Conservation (phyloP, 176 grass and related monocot species). For the Phoenix roebelenii region DNA sequence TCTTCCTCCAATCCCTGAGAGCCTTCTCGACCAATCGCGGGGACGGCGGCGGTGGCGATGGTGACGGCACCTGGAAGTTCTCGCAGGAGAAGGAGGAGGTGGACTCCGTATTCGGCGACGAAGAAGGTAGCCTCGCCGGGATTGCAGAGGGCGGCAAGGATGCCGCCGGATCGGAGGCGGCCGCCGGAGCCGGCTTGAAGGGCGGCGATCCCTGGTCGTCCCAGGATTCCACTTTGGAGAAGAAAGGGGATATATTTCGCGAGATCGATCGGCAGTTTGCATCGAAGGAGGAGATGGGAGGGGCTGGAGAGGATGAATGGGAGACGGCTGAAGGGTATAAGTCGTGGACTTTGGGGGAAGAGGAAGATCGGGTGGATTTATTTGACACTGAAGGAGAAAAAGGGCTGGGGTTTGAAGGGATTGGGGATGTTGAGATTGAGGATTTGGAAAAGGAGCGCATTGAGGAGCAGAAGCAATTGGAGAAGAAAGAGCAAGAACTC, state of each 20-base stretch:
- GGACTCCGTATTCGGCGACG: constrained; percentile 13
- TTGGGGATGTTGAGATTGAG: neutral
- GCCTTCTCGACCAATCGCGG: constrained; percentile 5
- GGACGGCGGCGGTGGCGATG: neutral
- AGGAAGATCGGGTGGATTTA: neutral
- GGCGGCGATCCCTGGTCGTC: neutral
- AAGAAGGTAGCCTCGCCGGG: neutral
- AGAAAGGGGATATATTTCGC: constrained; percentile 10
- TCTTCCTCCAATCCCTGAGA: neutral
- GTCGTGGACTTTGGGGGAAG: constrained; percentile 15
- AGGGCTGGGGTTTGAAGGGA: neutral
- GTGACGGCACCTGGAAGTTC: constrained; percentile 12
- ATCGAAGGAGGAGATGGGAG: neutral
- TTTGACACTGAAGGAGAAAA: neutral
- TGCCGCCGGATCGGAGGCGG: neutral
- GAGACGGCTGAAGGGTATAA: constrained; percentile 20
- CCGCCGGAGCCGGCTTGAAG: neutral
- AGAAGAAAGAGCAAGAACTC: constrained; percentile 55
- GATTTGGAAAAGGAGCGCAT: neutral
- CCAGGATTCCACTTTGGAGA: neutral
- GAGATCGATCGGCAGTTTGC: neutral
- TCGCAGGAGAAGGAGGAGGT: constrained; percentile 9
- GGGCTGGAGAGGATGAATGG: constrained; percentile 1
- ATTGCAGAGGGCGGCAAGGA: constrained; percentile 1
- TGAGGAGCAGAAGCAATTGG: constrained; percentile 15